phyloP scores from a whole-genome alignment of 2,329 filamentous ascomycete species.

The Dryadomyces quercus-mongolicae region DNA sequence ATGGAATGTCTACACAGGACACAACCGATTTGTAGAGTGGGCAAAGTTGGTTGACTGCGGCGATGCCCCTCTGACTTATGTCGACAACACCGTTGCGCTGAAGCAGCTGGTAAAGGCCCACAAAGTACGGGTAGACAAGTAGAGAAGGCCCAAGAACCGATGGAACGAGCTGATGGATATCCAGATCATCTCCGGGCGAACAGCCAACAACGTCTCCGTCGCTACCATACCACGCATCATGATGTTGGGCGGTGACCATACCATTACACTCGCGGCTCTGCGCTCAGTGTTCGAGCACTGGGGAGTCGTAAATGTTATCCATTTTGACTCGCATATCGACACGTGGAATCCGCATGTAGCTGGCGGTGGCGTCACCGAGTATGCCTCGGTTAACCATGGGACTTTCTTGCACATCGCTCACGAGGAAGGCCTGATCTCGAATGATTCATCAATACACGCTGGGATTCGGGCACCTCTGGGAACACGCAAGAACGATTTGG shows the following conservation, averaged over 20 bases:
- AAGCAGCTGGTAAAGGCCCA: constrained; percentile 63
- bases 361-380: constrained; percentile 45
- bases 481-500: constrained; percentile 35
- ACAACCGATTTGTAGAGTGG: constrained; percentile 61
- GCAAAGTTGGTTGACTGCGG: constrained; percentile 66
- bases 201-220: constrained; percentile 28
- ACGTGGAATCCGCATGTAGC: constrained; percentile 59
- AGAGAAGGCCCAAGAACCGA: neutral
- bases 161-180: neutral
- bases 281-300: constrained; percentile 44
- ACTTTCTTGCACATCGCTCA: constrained; percentile 51
- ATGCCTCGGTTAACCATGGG: constrained; percentile 49
- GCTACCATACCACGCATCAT: constrained; percentile 39
- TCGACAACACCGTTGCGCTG: constrained; percentile 65
- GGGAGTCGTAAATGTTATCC: constrained; percentile 41
- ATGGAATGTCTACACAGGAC: constrained; percentile 20
- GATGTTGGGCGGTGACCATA: constrained; percentile 20
- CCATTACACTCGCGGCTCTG: constrained; percentile 47
- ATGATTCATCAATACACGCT: constrained; percentile 44
- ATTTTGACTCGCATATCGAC: constrained; percentile 48
- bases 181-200: constrained; percentile 15
- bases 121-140: constrained; percentile 20
- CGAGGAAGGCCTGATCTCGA: constrained; percentile 46
- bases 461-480: constrained; percentile 44
- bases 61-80: constrained; percentile 64